Percentiles rank a stretch among this genome's conserved stretches.
Conservation (phyloP, 2,329 filamentous ascomycete genomes). For the Nemania abortiva region DNA sequence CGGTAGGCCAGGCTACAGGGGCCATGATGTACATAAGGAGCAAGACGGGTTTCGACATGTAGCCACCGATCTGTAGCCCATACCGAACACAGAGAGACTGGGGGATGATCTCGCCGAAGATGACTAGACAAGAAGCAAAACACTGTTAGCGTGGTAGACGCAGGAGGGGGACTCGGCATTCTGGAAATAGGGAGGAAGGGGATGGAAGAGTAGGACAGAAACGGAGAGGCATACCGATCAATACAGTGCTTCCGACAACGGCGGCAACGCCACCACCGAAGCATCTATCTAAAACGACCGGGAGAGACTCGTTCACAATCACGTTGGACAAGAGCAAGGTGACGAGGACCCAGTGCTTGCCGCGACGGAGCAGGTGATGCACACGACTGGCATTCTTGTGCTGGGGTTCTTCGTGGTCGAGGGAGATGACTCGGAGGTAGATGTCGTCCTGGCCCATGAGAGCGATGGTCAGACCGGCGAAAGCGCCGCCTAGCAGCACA, state of each 20-base stretch:
- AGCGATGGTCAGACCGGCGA: conserved; percentile 92
- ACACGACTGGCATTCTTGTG: conserved; percentile 87
- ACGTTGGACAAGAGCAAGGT: conserved; percentile 95
- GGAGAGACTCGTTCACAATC: conserved; percentile 96
- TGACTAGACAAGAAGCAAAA: conserved; percentile 74
- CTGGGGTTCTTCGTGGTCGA: conserved; percentile 86
- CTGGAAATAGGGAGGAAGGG: not conserved
- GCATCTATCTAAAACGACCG: conserved; percentile 93
- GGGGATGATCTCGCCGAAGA: conserved; percentile 96
- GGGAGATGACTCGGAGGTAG: conserved; percentile 93
- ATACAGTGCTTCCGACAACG: conserved; percentile 89
- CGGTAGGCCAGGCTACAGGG: conserved; percentile 92
- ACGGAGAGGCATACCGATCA: conserved; percentile 78
- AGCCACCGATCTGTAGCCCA: conserved; percentile 92
- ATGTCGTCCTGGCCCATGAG: conserved; percentile 87
- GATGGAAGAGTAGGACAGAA: not conserved
- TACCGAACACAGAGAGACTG: conserved; percentile 97
- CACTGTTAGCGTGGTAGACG: conserved; percentile 42
- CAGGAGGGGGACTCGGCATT: not conserved
- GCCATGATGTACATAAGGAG: conserved; percentile 91
- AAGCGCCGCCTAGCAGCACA: conserved; percentile 89
- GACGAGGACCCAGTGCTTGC: conserved; percentile 98
- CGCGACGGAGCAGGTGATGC: conserved; percentile 80
- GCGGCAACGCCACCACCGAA: conserved; percentile 95
- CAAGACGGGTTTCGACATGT: conserved; percentile 89